Percentiles rank a stretch among this genome's conserved stretches.
These are phyloP conservation scores for Leccinum subgranulosum DNA, from an alignment of 768 basidiomycete genomes.

Conservation along the genomic window DNA sequence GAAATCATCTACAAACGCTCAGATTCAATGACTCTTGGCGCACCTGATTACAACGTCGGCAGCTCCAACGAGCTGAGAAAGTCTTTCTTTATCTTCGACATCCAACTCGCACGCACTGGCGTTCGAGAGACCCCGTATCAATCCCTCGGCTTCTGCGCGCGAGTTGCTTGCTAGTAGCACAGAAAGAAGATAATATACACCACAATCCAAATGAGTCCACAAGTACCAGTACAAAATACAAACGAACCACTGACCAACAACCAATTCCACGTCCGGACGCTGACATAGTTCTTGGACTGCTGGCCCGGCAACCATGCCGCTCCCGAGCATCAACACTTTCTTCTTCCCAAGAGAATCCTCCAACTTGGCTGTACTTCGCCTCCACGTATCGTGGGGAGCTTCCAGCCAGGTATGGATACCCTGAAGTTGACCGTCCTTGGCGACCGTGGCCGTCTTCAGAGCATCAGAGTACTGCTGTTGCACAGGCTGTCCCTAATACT, in stretches of 20 bases:
- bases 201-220: constrained; percentile 15
- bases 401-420: constrained; percentile 58
- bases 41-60: constrained; percentile 87
- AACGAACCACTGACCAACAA: constrained; percentile 61
- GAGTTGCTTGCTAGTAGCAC: constrained; percentile 67
- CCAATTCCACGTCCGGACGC: constrained; percentile 59
- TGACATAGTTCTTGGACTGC: constrained; percentile 72
- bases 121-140: constrained; percentile 44
- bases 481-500: constrained; percentile 32
- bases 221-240: constrained; percentile 5
- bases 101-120: constrained; percentile 58
- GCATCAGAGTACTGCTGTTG: constrained; percentile 38
- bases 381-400: constrained; percentile 46
- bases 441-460: constrained; percentile 70
- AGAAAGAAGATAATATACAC: constrained; percentile 6
- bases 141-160: constrained; percentile 48
- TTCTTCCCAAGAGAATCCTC: constrained; percentile 40
- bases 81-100: constrained; percentile 45
- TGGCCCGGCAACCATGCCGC: constrained; percentile 94
- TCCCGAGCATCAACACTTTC: constrained; percentile 78
- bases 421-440: constrained; percentile 52
- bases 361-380: constrained; percentile 9
- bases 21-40: constrained; percentile 3
- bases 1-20: not conserved
- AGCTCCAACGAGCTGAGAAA: constrained; percentile 51